Conservation (phyloP, 2,329 filamentous ascomycete genomes). For the Cladophialophora bantiana region DNA sequence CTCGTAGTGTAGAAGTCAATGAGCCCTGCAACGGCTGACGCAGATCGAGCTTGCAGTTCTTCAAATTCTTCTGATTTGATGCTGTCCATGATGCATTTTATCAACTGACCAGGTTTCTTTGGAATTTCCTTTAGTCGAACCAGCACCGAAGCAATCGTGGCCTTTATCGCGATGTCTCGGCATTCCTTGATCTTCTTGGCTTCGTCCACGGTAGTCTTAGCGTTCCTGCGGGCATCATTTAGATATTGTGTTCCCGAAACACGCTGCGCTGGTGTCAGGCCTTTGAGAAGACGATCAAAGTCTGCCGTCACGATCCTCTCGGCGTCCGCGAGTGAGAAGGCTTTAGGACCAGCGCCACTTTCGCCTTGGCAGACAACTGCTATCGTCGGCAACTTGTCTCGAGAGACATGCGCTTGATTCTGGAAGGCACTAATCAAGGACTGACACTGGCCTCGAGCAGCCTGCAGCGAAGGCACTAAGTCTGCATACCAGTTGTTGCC, state of each 20-base stretch:
- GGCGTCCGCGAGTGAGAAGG: slow-evolving; percentile 86
- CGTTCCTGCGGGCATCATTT: slow-evolving; percentile 75
- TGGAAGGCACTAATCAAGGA: slow-evolving; percentile 90
- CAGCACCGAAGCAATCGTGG: slow-evolving; percentile 84
- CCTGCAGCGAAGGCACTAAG: slow-evolving; percentile 85
- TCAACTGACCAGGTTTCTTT: slow-evolving; percentile 90
- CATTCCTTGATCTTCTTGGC: slow-evolving; percentile 79
- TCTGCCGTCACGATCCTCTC: slow-evolving; percentile 87
- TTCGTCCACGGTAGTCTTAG: slow-evolving; percentile 76
- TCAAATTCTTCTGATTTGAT: slow-evolving; percentile 93
- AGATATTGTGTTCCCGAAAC: slow-evolving; percentile 82
- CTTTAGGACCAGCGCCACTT: slow-evolving; percentile 85
- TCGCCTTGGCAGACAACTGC: slow-evolving; percentile 95
- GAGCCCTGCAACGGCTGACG: slow-evolving; percentile 80
- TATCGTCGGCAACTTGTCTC: slow-evolving; percentile 76
- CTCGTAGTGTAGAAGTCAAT: slow-evolving; percentile 84
- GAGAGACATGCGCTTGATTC: slow-evolving; percentile 82
- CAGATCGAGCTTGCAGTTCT: slow-evolving; percentile 85
- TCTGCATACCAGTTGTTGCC: slow-evolving; percentile 86
- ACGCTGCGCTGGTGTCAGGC: slow-evolving; percentile 85
- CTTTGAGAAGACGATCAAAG: slow-evolving; percentile 85
- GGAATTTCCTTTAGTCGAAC: slow-evolving; percentile 87
- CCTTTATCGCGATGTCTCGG: slow-evolving; percentile 84
- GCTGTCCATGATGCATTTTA: slow-evolving; percentile 98
- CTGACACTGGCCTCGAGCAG: slow-evolving; percentile 88